Base-by-base conservation (phyloP, 179 eudicot genomes). In the Heliamphora ciliata region DNA sequence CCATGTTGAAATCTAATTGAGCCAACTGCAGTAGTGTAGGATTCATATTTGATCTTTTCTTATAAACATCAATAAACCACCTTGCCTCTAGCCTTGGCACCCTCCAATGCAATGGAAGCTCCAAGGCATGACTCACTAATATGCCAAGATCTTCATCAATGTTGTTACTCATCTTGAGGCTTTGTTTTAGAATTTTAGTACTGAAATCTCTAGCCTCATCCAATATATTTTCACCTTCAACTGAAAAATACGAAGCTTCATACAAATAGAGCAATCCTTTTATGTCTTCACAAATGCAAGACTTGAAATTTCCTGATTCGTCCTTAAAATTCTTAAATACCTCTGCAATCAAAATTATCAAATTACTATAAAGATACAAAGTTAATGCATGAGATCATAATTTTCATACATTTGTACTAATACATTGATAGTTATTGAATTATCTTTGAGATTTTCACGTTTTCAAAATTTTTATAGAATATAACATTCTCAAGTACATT, bases 241-340 rank as follows among this genome's bases (percentile, higher is more conserved):
- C 2, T 1, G 74, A 47, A 44, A 46, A 48, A 52, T 4, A 70
- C 0, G 74, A 46, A 0, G 74, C 73, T 31, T 68, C 73, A 40
- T 68, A 31, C 17, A 44, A 44, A 68, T 68, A 44, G 31, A 68
- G 51, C 51, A 68, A 0, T 68, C 73, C 73, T 9, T 44, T 40
- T 44, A 68, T 40, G 11, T 68, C 73, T 48, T 68, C 73, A 4
- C 73, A 4, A 40, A 40, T 47, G 13, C 73, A 68, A 40, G 7
- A 15, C 13, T 11, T 68, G 73, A 68, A 68, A 40, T 13, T 44
- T 17, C 73, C 73, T 24, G 50, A 31, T 44, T 68, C 15, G 17
- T 68, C 50, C 51, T 11, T 31, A 68, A 68, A 68, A 78, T 76
- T 4, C 79, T 76, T 81, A 87, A 87, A 21, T 86, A 84, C 65